Base-by-base conservation (phyloP, 371 early-diverging fungal genomes). In the Lichtheimia ornata region DNA sequence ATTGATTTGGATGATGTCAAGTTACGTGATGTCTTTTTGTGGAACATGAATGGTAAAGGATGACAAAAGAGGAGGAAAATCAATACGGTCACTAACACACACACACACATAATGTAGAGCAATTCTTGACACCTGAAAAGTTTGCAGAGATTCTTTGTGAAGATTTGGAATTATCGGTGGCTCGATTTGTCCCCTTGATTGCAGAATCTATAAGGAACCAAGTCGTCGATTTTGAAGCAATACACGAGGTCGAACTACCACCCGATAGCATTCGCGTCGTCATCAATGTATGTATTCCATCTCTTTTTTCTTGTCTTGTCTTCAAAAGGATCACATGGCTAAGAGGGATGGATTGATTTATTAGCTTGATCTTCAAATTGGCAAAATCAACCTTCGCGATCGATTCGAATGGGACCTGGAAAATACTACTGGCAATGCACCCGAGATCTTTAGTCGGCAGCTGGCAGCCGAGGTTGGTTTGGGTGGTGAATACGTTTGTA, bases 331-430 rank as follows among this genome's bases (percentile, higher is more conserved):
- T 5, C 7, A 35, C 2, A 12, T 25, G 15, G 15, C n/a, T 27
- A 6, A 22, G 15, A n/a, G n/a, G n/a, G n/a, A n/a, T 4, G n/a
- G 9, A 1, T 40, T 20, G 40, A 0, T 30, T 50, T 27, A 24
- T 11, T 40, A 92, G 88, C 82, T 97, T 47, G 96, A 97, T 75
- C 61, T 97, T 42, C 88, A 93, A 62, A 88, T 95, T 11, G 97
- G 94, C 20, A 82, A 87, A 56, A 78, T 90, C 17, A 88, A 92
- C 63, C 73, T 96, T 27, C 82, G 89, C n/a, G 98, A 98, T 73
- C 89, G 88, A 24, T 91, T 98, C 69, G 95, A 96, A 70, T 97
- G 98, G 98, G 94, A 94, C 60, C 76, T 94, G 12, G 70, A 71
- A 18, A 74, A 70, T 45, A 84, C 84, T 20, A 62, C 83, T n/a